Percentiles rank a stretch among this genome's conserved stretches.
Evolutionary conservation across 1,139 yeast species (phyloP).

Genomic region (Lodderomyces margitis): DNA sequence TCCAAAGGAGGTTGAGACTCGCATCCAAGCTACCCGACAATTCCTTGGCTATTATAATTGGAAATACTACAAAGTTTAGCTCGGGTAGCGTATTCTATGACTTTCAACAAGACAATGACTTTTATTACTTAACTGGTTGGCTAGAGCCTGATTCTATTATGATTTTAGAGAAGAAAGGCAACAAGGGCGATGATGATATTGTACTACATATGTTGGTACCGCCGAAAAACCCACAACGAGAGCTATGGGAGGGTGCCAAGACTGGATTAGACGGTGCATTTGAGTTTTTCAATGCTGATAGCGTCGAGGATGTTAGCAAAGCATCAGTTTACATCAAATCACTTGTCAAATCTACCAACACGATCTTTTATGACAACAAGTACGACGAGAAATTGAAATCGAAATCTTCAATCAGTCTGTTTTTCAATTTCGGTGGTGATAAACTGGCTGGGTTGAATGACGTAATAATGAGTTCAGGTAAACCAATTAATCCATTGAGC

Average conservation of each 20-base stretch:
- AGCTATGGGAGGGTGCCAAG: slow-evolving; percentile 93
- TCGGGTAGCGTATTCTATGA: slow-evolving; percentile 89
- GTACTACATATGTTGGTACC: slow-evolving; percentile 81
- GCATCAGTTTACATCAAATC: slow-evolving; percentile 43
- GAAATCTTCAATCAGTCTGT: slow-evolving; percentile 11
- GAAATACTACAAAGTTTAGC: slow-evolving; percentile 70
- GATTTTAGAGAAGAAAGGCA: slow-evolving; percentile 59
- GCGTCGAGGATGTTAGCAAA: slow-evolving; percentile 51
- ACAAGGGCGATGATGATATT: slow-evolving; percentile 47
- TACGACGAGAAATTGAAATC: slow-evolving; percentile 12
- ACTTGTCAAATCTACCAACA: slow-evolving; percentile 45
- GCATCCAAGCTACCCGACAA: slow-evolving; percentile 57
- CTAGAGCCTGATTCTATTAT: slow-evolving; percentile 85
- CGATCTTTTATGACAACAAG: slow-evolving; percentile 51
- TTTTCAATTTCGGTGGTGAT: slow-evolving; percentile 11
- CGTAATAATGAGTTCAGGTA: slow-evolving; percentile 25
- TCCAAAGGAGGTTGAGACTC: slow-evolving; percentile 59
- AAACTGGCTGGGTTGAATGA: slow-evolving; percentile 19
- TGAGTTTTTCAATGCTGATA: slow-evolving; percentile 86
- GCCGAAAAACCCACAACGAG: slow-evolving; percentile 71
- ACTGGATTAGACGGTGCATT: slow-evolving; percentile 82
- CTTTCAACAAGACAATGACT: slow-evolving; percentile 88
- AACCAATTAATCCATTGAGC: slow-evolving; percentile 42
- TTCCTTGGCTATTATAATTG: slow-evolving; percentile 73
- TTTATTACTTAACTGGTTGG: slow-evolving; percentile 89